Evolutionary conservation across 805 yeast species (phyloP), one percentile per base, ranked within the genome.

Genomic region (Barnettozyma wickerhamii): DNA sequence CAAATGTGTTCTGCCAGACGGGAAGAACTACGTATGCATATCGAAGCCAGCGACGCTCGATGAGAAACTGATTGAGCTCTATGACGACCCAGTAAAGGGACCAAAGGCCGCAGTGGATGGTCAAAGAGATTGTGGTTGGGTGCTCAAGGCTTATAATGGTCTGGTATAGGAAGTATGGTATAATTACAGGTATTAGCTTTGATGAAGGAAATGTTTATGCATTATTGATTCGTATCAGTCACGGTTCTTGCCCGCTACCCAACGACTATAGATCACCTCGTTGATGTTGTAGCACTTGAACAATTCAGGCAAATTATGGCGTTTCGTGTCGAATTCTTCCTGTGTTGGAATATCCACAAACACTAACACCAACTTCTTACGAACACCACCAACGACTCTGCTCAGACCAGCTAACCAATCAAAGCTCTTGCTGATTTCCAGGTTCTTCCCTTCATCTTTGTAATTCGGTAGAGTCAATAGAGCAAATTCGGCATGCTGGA

Each of bases 401-500:
- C 83, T 79, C 19, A 79, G 59, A 3, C 88, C 72, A 4, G 87
- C 78, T 38, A 76, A 69, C 77, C 90, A 83, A 56, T 68, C 71
- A 74, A 77, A 79, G 43, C 61, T 69, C 27, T 56, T 62, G 1
- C 62, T 40, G 9, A 40, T 50, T 1, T 47, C 49, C 21, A 40
- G 37, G 41, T 63, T 63, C 26, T 58, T 46, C 0, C 54, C 50
- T 7, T 57, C 66, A 18, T 60, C 63, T 10, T 51, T 51, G 33
- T 60, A 60, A 33, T 65, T 61, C 1, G 74, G 69, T 20, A 77
- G 43, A 6, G 84, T 65, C 34, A 74, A 55, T 4, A 87, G 65
- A 6, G 91, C 86, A 59, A 77, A 86, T 57, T 89, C 95, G 0
- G 99, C 97, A 59, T 93, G 99, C 37, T 83, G 79, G 59, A 90